Evolutionary conservation across 306 rosid species (phyloP), one percentile per base, ranked within the genome.

Genomic region (Inga oerstediana): DNA sequence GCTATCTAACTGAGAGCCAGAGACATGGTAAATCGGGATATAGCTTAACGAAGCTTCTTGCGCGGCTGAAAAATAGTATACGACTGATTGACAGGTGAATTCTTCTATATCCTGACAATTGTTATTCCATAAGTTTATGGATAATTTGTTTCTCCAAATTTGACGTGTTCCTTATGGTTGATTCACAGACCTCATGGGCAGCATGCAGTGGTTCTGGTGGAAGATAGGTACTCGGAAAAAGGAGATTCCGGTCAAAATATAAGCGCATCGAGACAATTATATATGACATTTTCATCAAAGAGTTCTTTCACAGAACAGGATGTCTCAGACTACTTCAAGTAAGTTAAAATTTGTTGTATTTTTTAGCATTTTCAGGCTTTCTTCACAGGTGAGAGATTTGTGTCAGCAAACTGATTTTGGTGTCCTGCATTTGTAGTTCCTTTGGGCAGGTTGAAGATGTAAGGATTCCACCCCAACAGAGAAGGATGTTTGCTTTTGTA

Each of bases 1-100:
- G 71, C 34, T 65, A 65, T 65, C 71, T 32, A 65, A 65, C 71
- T 65, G 71, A 65, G 41, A 65, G 71, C 44, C 71, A 32, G 71
- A 65, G 71, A 65, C 71, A 65, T 65, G 71, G 71, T 30, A 65
- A 15, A 65, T 65, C 71, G 3, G 71, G 71, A 65, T 32, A 65
- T 65, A 65, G 71, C 34, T 65, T 65, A 14, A 32, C 71, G 16
- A 65, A 65, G 71, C 71, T 65, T 65, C 71, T 65, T 34, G 43
- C 44, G 0, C 20, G 22, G 16, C 16, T 65, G 71, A 65, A 65
- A 32, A 65, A 65, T 65, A 65, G 71, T 32, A 65, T 65, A 65
- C 71, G 20, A 14, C 71, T 65, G 34, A 65, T 65, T 5, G 71
- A 32, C 71, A 65, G 44, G 71, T 65, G 71, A 65, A 7, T 65